phyloP scores from a whole-genome alignment of 176 grass and related monocot species.

The Musa troglodytarum region DNA sequence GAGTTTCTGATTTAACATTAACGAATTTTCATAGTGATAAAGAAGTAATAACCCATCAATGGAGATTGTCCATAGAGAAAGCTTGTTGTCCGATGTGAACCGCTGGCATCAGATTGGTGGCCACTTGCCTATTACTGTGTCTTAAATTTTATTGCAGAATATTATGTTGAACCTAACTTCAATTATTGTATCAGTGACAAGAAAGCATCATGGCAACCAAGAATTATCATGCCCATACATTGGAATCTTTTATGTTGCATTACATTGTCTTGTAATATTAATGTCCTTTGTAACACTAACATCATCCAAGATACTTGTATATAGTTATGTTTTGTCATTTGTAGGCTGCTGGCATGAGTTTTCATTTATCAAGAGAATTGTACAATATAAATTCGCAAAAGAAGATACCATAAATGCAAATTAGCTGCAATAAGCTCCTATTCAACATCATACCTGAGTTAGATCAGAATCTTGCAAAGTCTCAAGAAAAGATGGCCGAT shows the following conservation, averaged over 20 bases:
- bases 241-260: not conserved
- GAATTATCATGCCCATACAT: not conserved
- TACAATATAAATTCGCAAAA: not conserved
- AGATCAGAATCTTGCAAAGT: slow-evolving; percentile 52
- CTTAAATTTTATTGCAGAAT: not conserved
- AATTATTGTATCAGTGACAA: not conserved
- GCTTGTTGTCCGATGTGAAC: too few relatives aligned
- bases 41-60: too few relatives aligned
- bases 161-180: not conserved
- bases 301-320: not conserved
- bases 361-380: not conserved
- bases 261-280: not conserved
- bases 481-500: slow-evolving; percentile 51
- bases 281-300: not conserved
- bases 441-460: slow-evolving; percentile 33
- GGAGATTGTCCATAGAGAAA: too few relatives aligned
- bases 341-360: not conserved
- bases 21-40: too few relatives aligned
- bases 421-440: not conserved
- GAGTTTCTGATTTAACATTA: too few relatives aligned
- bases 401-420: not conserved
- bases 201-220: not conserved
- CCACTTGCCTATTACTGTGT: too few relatives aligned
- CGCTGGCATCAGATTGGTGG: too few relatives aligned
- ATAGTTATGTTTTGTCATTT: not conserved